A percentile compares a stretch with the other conserved stretches of the same genome.
phyloP scores from a whole-genome alignment of 202 grass and related monocot genomes.

The Elaeis oleifera region DNA sequence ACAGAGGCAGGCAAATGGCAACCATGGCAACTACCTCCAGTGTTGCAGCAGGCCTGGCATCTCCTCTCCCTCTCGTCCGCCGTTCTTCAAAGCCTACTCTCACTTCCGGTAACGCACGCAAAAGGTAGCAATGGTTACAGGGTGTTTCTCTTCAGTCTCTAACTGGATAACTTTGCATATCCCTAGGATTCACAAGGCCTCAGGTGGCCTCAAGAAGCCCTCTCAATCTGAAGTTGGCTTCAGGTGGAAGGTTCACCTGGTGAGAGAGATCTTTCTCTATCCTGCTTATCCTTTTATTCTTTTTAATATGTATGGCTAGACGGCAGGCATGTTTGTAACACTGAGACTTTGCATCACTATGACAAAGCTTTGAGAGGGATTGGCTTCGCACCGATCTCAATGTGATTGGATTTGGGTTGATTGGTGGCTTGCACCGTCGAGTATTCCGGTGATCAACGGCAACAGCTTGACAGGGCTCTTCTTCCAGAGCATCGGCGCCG shows the following conservation, averaged over 20 bases:
- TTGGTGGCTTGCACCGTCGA: conserved; percentile 85
- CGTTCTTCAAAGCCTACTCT: conserved; percentile 34
- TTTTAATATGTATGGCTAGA: background rate
- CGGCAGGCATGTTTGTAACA: background rate
- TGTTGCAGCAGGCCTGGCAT: conserved; percentile 25
- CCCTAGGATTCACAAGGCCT: conserved; percentile 36
- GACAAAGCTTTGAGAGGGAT: conserved; percentile 47
- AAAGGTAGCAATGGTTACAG: too few relatives aligned
- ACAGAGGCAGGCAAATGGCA: background rate
- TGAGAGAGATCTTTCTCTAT: background rate
- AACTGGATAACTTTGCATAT: too few relatives aligned
- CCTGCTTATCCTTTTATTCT: background rate
- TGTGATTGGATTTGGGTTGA: conserved; percentile 90
- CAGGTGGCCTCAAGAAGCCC: conserved; percentile 56
- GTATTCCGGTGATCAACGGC: conserved; percentile 76
- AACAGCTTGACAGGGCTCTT: conserved; percentile 88
- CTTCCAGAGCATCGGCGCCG: conserved; percentile 86
- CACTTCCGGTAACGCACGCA: conserved; percentile 21
- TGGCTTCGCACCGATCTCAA: conserved; percentile 88
- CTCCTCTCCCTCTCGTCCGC: too few relatives aligned
- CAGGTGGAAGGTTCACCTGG: conserved; percentile 71
- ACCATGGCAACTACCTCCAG: conserved; percentile 48
- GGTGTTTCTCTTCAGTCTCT: too few relatives aligned
- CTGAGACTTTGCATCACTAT: background rate
- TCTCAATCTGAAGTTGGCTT: conserved; percentile 39